Base-by-base conservation (phyloP, 768 basidiomycete genomes). In the Russula vinacea region DNA sequence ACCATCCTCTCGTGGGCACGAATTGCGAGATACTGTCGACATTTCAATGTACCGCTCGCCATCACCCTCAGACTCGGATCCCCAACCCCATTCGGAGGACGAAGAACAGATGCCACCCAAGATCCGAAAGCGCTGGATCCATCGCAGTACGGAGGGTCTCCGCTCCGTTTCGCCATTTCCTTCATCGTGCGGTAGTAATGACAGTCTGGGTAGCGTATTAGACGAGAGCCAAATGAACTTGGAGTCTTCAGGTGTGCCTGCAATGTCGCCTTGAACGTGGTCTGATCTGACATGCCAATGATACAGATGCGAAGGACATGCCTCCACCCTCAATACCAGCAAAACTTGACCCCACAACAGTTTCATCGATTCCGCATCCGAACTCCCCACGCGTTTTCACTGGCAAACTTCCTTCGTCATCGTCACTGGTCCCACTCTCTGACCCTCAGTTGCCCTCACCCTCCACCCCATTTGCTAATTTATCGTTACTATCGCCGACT, bases 301-400 rank as follows among this genome's bases (percentile, higher is more conserved):
- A 11, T 17, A 0, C 58, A 81, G 80, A 78, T 60, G 67, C 72
- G 0, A 71, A 70, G 24, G 75, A 74, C 17, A 79, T 81, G 83
- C 82, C 83, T 5, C 83, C 83, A 7, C 81, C 82, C 24, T 79
- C 79, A 0, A 76, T 83, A 71, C 81, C 81, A 6, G 77, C 78
- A 19, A 72, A 76, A 13, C 69, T 78, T 29, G 78, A 81, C 62
- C 76, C 78, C 5, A 78, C 79, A 35, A 75, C 76, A 5, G 64
- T 76, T 35, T 73, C 73, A 22, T 74, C 75, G 54, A 66, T 66
- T 35, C 54, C 67, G 1, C 60, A 16, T 33, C 42, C 51, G n/a
- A 49, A 29, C 26, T 54, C 55, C n/a, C 60, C 65, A 9, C 69
- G 33, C 59, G 59, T 33, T 67, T 62, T 26, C 62, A 69, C 22